Conservation (phyloP, 169 alveolate genomes). For the Perkinsus chesapeaki region DNA sequence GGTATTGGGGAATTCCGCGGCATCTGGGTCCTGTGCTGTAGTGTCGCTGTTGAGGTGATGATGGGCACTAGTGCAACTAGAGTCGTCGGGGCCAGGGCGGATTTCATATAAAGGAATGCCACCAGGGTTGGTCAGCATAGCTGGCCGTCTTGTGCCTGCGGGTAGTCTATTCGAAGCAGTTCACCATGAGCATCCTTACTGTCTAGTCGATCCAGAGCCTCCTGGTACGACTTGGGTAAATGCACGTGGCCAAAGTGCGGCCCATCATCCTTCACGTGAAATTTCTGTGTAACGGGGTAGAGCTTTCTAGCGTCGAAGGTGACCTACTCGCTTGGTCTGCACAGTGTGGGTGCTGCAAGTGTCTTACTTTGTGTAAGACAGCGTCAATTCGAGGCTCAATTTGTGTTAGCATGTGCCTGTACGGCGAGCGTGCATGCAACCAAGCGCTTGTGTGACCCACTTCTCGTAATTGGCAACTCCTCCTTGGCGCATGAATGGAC, state of each 20-base stretch:
- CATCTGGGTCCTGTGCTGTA: not conserved
- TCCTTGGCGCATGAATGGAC: not conserved
- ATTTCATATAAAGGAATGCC: not conserved
- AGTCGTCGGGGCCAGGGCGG: not conserved
- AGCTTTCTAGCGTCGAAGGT: not conserved
- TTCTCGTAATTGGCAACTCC: not conserved
- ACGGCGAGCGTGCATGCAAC: not conserved
- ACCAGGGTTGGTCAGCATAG: not conserved
- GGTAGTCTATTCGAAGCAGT: not conserved
- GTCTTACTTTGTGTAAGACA: not conserved
- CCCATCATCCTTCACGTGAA: not conserved
- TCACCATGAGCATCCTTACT: not conserved
- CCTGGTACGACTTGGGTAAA: not conserved
- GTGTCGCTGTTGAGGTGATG: not conserved
- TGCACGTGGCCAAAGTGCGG: not conserved
- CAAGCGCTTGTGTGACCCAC: not conserved
- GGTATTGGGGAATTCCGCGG: not conserved
- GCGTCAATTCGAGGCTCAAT: not conserved
- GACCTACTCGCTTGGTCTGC: not conserved
- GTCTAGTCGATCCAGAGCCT: not conserved
- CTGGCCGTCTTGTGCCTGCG: not conserved
- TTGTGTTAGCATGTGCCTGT: not conserved
- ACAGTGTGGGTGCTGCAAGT: not conserved
- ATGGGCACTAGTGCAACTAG: not conserved
- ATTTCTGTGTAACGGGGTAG: not conserved